phyloP scores from a whole-genome alignment of 495 filamentous ascomycete species.

The Penicillium steckii region DNA sequence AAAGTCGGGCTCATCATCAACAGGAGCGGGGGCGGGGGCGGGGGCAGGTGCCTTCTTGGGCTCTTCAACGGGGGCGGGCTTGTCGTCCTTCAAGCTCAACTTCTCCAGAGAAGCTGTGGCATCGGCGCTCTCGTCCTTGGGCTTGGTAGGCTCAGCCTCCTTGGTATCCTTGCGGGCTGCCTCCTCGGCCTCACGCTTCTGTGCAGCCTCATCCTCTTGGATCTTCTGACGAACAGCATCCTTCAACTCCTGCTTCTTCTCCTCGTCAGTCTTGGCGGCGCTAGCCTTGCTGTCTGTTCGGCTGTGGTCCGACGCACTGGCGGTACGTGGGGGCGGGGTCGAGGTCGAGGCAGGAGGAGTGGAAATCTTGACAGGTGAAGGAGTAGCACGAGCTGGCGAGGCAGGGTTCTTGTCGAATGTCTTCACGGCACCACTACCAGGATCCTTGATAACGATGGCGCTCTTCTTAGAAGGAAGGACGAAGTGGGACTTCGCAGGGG shows the following conservation, averaged over 20 bases:
- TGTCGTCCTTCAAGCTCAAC: slow-evolving; percentile 40
- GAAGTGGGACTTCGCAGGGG: slow-evolving; percentile 47
- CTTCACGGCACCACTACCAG: slow-evolving; percentile 64
- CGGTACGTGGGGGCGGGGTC: slow-evolving; percentile 57
- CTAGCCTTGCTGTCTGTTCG: slow-evolving; percentile 56
- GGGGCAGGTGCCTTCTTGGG: slow-evolving; percentile 17
- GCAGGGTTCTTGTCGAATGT: slow-evolving; percentile 57
- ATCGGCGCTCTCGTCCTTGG: slow-evolving; percentile 38
- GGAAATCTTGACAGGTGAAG: slow-evolving; percentile 59
- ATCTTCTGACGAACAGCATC: slow-evolving; percentile 65
- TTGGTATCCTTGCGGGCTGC: slow-evolving; percentile 32
- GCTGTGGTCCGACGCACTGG: slow-evolving; percentile 55
- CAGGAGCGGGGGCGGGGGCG: slow-evolving; percentile 10
- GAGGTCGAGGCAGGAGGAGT: too few species aligned
- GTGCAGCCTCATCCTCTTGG: slow-evolving; percentile 52
- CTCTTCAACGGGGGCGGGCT: slow-evolving; percentile 36
- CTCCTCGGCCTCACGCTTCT: slow-evolving; percentile 51
- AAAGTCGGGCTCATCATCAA: slow-evolving; percentile 52
- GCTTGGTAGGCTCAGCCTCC: slow-evolving; percentile 29
- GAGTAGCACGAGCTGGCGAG: slow-evolving; percentile 54
- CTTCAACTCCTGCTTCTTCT: slow-evolving; percentile 67
- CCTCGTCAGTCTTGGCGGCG: slow-evolving; percentile 60
- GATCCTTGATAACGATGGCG: slow-evolving; percentile 75
- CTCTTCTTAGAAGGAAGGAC: slow-evolving; percentile 62
- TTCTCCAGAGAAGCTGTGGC: slow-evolving; percentile 34